Evolutionary conservation across 371 early-diverging fungal species (phyloP).

Genomic region (Circinella umbellata): DNA sequence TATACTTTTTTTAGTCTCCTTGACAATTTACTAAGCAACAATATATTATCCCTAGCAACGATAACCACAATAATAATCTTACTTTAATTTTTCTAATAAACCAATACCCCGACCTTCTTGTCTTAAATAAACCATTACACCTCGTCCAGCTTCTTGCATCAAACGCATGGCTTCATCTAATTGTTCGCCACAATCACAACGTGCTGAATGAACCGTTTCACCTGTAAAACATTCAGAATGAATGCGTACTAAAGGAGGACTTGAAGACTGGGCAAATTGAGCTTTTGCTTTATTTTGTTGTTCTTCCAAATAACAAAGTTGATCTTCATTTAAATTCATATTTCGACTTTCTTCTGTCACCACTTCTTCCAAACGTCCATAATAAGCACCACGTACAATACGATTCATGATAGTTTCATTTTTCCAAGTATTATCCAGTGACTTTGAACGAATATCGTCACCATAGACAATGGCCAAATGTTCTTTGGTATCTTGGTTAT

Average conservation of each 20-base stretch:
- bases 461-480: conserved; percentile 95
- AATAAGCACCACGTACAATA: conserved; percentile 78
- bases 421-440: conserved; percentile 67
- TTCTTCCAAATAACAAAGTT: conserved; percentile 40
- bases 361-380: conserved; percentile 61
- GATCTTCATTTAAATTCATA: conserved; percentile 39
- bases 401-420: conserved; percentile 83
- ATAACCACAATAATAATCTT: conserved; percentile 23
- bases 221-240: conserved; percentile 98
- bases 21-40: too few relatives aligned
- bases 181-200: conserved; percentile 98
- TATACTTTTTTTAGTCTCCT: not conserved
- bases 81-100: conserved; percentile 89
- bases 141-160: conserved; percentile 82
- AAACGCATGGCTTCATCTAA: conserved; percentile 90
- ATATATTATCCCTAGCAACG: too few relatives aligned
- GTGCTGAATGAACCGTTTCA: conserved; percentile 88
- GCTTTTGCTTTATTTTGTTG: conserved; percentile 43
- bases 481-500: conserved; percentile 85
- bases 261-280: conserved; percentile 28
- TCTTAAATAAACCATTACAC: conserved; percentile 91
- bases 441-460: conserved; percentile 70
- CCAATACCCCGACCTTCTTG: conserved; percentile 98
- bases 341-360: conserved; percentile 47
- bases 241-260: conserved; percentile 83